Evolutionary conservation across 495 filamentous ascomycete genomes (phyloP).

Genomic region (Annulohypoxylon bovei): DNA sequence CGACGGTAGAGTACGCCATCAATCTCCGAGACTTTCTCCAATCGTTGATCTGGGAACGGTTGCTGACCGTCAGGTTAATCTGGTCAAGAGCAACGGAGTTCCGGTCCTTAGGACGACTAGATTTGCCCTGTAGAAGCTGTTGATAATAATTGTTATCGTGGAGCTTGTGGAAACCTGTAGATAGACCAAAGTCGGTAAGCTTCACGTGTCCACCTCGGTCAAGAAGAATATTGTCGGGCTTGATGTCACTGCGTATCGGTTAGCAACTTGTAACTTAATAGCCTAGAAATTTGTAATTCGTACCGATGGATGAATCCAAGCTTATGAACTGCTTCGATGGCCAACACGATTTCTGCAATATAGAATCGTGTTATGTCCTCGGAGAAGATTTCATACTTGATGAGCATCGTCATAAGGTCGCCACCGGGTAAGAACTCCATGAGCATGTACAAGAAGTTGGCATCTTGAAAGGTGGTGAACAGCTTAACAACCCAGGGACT

Average conservation of each 20-base stretch:
- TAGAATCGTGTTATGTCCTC: constrained; percentile 99
- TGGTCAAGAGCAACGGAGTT: constrained; percentile 96
- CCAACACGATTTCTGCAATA: constrained; percentile 97
- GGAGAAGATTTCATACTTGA: constrained; percentile 99
- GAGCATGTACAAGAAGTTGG: constrained; percentile 94
- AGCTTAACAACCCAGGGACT: constrained; percentile 99
- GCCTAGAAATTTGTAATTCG: constrained; percentile 38
- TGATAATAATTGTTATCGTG: constrained; percentile 99
- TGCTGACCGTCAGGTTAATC: constrained; percentile 97
- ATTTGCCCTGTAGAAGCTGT: constrained; percentile 85
- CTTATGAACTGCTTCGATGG: constrained; percentile 97
- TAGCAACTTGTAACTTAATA: constrained; percentile 8
- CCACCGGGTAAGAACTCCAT: constrained; percentile 99
- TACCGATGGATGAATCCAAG: constrained; percentile 99
- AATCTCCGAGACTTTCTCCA: constrained; percentile 95
- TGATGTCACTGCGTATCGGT: constrained; percentile 81
- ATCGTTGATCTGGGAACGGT: constrained; percentile 95
- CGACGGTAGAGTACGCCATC: constrained; percentile 98
- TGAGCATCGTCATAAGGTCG: constrained; percentile 99
- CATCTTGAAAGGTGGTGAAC: constrained; percentile 96
- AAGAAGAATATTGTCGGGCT: constrained; percentile 97
- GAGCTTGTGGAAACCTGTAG: constrained; percentile 96
- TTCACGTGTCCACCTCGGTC: constrained; percentile 97
- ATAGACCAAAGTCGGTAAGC: constrained; percentile 97
- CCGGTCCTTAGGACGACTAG: constrained; percentile 78